Conservation (phyloP, 2,329 filamentous ascomycete genomes). For the Fusarium nematophilum region DNA sequence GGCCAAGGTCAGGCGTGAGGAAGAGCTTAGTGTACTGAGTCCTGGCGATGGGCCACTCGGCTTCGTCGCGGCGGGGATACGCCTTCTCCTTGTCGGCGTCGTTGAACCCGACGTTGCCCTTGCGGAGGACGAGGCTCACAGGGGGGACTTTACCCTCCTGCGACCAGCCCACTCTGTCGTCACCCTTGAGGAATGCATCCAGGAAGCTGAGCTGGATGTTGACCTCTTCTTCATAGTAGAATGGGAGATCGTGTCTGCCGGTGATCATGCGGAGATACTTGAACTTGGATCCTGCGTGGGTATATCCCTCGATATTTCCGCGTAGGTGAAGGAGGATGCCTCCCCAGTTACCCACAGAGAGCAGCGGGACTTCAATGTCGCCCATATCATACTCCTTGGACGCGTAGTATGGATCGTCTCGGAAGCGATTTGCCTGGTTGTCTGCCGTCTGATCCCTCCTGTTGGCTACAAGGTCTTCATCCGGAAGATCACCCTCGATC, state of each 20-base stretch:
- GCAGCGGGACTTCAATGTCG: conserved; percentile 74
- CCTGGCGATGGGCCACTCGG: conserved; percentile 74
- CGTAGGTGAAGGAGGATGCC: conserved; percentile 76
- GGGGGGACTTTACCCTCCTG: conserved; percentile 66
- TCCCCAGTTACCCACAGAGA: conserved; percentile 78
- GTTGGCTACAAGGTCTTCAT: conserved; percentile 62
- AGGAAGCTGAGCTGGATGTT: conserved; percentile 75
- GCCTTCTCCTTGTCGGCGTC: conserved; percentile 68
- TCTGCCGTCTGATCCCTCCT: conserved; percentile 60
- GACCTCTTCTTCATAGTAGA: conserved; percentile 77
- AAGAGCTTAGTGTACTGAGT: conserved; percentile 73
- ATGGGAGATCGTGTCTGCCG: conserved; percentile 77
- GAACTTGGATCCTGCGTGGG: conserved; percentile 70
- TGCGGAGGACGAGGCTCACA: conserved; percentile 70
- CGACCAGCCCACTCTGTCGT: conserved; percentile 72
- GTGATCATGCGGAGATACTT: conserved; percentile 79
- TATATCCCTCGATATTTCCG: conserved; percentile 75
- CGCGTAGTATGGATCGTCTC: conserved; percentile 72
- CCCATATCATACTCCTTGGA: conserved; percentile 72
- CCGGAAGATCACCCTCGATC: conserved; percentile 67
- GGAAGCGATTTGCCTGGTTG: conserved; percentile 64
- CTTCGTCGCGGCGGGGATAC: conserved; percentile 67
- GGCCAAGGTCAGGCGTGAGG: conserved; percentile 60
- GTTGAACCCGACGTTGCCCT: conserved; percentile 75
- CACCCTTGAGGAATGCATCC: conserved; percentile 76